Conservation (phyloP, 306 rosid species). For the Vigna unguiculata region DNA sequence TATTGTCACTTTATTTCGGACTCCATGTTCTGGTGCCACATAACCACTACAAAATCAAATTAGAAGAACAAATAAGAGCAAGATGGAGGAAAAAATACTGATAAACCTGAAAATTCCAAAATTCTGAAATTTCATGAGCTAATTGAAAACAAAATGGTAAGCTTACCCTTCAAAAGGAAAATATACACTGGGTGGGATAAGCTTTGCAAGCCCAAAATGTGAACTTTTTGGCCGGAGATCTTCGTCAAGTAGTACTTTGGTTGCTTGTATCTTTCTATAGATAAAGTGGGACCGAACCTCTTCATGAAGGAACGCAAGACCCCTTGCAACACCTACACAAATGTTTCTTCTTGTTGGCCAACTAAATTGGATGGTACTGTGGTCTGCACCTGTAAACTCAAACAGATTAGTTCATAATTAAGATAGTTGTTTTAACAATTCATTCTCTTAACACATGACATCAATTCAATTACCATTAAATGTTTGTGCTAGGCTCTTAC, state of each 20-base stretch:
- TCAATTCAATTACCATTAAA: slow-evolving; percentile 61
- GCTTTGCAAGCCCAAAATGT: slow-evolving; percentile 91
- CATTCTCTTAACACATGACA: slow-evolving; percentile 9
- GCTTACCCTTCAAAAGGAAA: too few relatives aligned
- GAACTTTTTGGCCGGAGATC: slow-evolving; percentile 71
- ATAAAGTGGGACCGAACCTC: slow-evolving; percentile 75
- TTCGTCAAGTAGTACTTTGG: slow-evolving; percentile 74
- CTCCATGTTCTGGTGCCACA: slow-evolving; percentile 87
- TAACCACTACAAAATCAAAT: slow-evolving; percentile 71
- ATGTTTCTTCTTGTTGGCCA: slow-evolving; percentile 67
- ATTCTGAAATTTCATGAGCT: slow-evolving; percentile 15
- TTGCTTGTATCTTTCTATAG: slow-evolving; percentile 85
- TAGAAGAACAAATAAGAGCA: background rate
- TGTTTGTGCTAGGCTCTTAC: slow-evolving; percentile 77
- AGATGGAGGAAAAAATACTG: background rate
- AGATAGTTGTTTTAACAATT: background rate
- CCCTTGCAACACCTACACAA: slow-evolving; percentile 82
- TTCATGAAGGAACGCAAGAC: slow-evolving; percentile 78
- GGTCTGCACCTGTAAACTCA: slow-evolving; percentile 59
- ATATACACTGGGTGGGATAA: slow-evolving; percentile 72
- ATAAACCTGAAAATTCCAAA: slow-evolving; percentile 22
- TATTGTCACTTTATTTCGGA: slow-evolving; percentile 85
- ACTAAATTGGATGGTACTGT: slow-evolving; percentile 60
- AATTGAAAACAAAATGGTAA: slow-evolving; percentile 3
- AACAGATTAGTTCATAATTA: slow-evolving; percentile 38